These are phyloP conservation scores for Fraxinus velutina DNA, from an alignment of 305 asterid species.

Conservation along the genomic window DNA sequence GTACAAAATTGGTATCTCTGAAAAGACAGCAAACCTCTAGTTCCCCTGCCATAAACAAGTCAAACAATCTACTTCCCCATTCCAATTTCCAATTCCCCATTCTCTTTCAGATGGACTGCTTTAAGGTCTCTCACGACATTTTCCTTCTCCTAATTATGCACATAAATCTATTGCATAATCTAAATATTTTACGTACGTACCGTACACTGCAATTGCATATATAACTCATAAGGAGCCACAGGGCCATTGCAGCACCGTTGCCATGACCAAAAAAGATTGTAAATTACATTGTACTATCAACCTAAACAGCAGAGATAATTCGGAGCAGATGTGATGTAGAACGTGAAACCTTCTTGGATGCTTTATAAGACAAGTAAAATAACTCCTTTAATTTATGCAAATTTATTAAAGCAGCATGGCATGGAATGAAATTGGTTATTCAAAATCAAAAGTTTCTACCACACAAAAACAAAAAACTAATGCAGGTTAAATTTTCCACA, in stretches of 20 bases:
- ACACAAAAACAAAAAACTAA: background rate
- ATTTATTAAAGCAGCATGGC: background rate
- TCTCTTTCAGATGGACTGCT: background rate
- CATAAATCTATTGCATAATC: constrained; percentile 9
- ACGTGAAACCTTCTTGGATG: background rate
- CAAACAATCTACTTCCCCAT: background rate
- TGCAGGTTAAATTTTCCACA: background rate
- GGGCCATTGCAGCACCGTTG: background rate
- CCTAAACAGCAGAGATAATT: background rate
- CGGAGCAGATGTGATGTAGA: background rate
- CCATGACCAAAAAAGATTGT: background rate
- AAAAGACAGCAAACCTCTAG: constrained; percentile 1
- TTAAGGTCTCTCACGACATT: constrained; percentile 5
- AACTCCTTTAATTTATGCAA: background rate
- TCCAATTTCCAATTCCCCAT: background rate
- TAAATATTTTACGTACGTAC: background rate
- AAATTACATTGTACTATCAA: background rate
- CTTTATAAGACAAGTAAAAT: background rate
- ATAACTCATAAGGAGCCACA: background rate
- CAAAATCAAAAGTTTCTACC: background rate
- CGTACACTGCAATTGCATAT: background rate
- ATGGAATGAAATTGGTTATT: background rate
- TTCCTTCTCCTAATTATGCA: background rate
- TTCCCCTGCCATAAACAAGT: constrained; percentile 5
- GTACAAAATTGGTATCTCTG: background rate